Conservation (phyloP, 768 basidiomycete species). For the Cystobasidium onofrii region DNA sequence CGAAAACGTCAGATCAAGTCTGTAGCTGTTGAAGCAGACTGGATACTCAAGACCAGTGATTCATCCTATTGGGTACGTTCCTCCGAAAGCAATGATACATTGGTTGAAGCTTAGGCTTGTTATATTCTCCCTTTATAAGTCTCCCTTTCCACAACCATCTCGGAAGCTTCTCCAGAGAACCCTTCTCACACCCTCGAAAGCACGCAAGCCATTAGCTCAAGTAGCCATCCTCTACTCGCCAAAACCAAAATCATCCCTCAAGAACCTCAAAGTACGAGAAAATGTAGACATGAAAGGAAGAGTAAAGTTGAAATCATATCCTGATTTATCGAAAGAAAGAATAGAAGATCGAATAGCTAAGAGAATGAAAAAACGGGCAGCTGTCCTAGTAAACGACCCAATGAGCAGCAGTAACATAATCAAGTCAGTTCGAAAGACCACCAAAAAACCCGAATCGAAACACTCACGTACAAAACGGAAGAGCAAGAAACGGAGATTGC, state of each 20-base stretch:
- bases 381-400: background rate
- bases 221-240: background rate
- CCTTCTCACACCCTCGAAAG: background rate
- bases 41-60: background rate
- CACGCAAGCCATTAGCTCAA: background rate
- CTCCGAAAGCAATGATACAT: too few relatives aligned
- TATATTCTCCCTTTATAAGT: background rate
- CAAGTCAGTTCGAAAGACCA: too few relatives aligned
- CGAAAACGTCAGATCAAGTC: background rate
- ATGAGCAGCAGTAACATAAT: background rate
- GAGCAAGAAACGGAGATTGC: constrained; percentile 8
- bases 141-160: background rate
- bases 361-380: background rate
- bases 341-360: background rate
- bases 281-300: background rate
- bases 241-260: background rate
- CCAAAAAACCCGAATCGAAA: background rate
- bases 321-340: background rate
- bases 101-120: too few relatives aligned
- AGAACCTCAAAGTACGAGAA: background rate
- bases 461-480: background rate
- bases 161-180: background rate
- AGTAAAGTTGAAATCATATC: background rate
- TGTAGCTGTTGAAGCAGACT: background rate
- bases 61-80: background rate